Evolutionary conservation across 805 yeast genomes (phyloP).

Genomic region (Ascoidea rubescens): DNA sequence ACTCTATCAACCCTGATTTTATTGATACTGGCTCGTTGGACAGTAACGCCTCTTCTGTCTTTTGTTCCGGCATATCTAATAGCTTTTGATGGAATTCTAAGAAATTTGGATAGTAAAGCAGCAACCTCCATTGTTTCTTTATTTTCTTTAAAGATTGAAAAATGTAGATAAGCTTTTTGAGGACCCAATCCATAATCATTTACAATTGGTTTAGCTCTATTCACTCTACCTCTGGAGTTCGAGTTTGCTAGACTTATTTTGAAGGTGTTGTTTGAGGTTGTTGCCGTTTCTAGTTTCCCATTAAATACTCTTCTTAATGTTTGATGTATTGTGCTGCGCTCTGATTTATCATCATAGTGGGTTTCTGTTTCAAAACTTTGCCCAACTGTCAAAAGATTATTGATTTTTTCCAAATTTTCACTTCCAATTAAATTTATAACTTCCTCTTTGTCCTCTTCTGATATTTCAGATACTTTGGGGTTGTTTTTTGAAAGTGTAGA

Average conservation of each 20-base stretch:
- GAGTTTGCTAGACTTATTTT: conserved; percentile 41
- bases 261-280: conserved; percentile 55
- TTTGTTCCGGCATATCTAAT: conserved; percentile 90
- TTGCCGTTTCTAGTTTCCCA: conserved; percentile 64
- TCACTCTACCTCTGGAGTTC: conserved; percentile 17
- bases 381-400: conserved; percentile 36
- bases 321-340: conserved; percentile 71
- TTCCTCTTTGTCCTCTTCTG: conserved; percentile 3
- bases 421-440: conserved; percentile 3
- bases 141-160: conserved; percentile 82
- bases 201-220: conserved; percentile 18
- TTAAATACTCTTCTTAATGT: conserved; percentile 61
- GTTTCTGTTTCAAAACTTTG: conserved; percentile 42
- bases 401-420: conserved; percentile 1
- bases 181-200: conserved; percentile 67
- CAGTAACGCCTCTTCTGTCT: conserved; percentile 92
- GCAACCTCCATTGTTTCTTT: conserved; percentile 97
- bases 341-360: conserved; percentile 48
- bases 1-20: conserved; percentile 64
- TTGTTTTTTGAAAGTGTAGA: conserved; percentile 13
- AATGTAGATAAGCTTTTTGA: conserved; percentile 52
- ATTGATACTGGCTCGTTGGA: conserved; percentile 62
- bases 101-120: conserved; percentile 50
- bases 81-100: conserved; percentile 57
- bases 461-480: conserved; percentile 9